A percentile compares a stretch with the other conserved stretches of the same genome.
Evolutionary conservation across 73 alveolate genomes (phyloP).

Genomic region (Paramecium octaurelia): DNA sequence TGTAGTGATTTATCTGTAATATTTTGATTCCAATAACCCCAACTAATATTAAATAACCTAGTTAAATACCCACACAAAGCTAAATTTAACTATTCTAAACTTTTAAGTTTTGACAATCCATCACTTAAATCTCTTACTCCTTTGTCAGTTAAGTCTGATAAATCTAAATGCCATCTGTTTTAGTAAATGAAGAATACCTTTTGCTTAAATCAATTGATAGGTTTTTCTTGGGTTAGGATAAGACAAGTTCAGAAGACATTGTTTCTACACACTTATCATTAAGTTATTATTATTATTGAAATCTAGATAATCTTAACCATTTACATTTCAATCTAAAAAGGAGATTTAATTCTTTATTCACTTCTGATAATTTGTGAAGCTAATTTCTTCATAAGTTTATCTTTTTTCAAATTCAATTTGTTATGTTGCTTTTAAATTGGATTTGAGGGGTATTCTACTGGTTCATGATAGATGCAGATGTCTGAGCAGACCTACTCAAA

Average conservation of each 20-base stretch:
- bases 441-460: not conserved
- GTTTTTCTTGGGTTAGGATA: not conserved
- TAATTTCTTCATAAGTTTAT: not conserved
- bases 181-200: not conserved
- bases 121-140: not conserved
- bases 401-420: not conserved
- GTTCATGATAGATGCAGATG: not conserved
- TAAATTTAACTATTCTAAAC: not conserved
- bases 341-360: not conserved
- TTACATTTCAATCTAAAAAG: constrained; percentile 11
- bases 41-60: not conserved
- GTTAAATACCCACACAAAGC: not conserved
- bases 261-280: constrained; percentile 14
- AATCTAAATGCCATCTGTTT: constrained; percentile 28
- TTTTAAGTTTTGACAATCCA: not conserved
- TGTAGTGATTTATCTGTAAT: not conserved
- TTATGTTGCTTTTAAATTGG: not conserved
- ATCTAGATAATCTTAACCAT: not conserved
- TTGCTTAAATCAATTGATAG: not conserved
- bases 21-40: constrained; percentile 47
- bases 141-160: not conserved
- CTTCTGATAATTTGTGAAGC: not conserved
- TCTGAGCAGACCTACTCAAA: not conserved
- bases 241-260: not conserved
- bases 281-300: not conserved